Base-by-base conservation (phyloP, 2,329 filamentous ascomycete species). In the Xylaria polymorpha region DNA sequence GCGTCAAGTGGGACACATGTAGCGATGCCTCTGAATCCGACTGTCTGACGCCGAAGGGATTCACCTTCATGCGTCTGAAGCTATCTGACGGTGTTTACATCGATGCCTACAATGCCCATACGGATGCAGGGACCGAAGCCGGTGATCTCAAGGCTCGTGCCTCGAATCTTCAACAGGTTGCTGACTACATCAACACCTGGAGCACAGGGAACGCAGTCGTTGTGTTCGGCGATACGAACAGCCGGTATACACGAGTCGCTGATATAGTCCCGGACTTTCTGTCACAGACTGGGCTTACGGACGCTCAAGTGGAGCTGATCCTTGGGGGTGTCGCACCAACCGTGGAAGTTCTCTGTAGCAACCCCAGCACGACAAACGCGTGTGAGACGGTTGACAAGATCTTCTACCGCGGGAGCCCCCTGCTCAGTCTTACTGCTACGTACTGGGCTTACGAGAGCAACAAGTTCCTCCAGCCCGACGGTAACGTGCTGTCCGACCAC, bases 311-410 rank as follows among this genome's bases (percentile, higher is more conserved):
- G 14, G 79, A 90, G 73, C 81, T 90, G 0, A 79, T 85, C 48
- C 81, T 80, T 15, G 78, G 76, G 29, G 86, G 86, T 12, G 78
- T 81, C 10, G 80, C 83, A 35, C 87, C 88, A 0, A 77, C 80
- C 14, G 73, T 74, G 37, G 81, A 86, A 73, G 70, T 78, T 22
- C 64, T 87, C 18, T 92, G 90, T 78, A 78, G 79, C n/a, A 90
- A 90, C 73, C 90, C 90, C 0, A 84, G 84, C 37, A 81, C 81
- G 0, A 83, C 79, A 56, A 83, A 83, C 74, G 77, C 78, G 4
- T 92, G 90, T 78, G 90, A 92, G 80, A 88, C 85, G 3, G 88
- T 92, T 44, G 90, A 92, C 79, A 92, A 92, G 79, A 81, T 90
- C 56, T 86, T 90, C 73, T 91, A 88, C 80, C 85, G 88, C 44